Evolutionary conservation across 2,329 filamentous ascomycete genomes (phyloP).

Genomic region (Venturia nashicola): DNA sequence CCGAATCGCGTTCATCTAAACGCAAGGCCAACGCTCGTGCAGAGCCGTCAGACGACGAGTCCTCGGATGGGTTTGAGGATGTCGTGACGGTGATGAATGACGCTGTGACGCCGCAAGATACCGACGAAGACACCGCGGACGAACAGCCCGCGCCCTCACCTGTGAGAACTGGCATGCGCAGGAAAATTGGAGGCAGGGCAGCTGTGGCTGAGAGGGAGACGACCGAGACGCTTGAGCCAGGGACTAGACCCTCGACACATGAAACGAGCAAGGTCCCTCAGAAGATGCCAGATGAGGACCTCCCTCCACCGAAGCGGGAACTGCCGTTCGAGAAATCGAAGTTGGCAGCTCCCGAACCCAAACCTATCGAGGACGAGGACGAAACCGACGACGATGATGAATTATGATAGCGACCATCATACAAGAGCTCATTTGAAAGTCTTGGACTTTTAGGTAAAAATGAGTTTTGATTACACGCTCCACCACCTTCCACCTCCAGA

Average conservation of each 20-base stretch:
- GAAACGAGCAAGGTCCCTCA: not conserved
- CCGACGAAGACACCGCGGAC: slow-evolving; percentile 15
- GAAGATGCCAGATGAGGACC: not conserved
- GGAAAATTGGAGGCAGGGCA: not conserved
- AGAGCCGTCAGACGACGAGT: slow-evolving; percentile 13
- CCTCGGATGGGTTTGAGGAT: slow-evolving; percentile 19
- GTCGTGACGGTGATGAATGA: slow-evolving; percentile 16
- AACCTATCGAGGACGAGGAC: not conserved
- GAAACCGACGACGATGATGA: not conserved
- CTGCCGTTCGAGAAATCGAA: slow-evolving; percentile 21
- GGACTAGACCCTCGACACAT: not conserved
- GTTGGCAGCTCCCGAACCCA: not conserved
- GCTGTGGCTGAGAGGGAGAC: not conserved
- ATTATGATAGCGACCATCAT: not conserved
- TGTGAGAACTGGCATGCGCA: not conserved
- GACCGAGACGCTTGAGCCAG: not conserved
- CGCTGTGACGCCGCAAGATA: slow-evolving; percentile 21
- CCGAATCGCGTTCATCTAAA: slow-evolving; percentile 23
- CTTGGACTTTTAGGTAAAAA: too few relatives aligned
- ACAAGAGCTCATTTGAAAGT: too few relatives aligned
- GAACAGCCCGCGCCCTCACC: not conserved
- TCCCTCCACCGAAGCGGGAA: slow-evolving; percentile 21
- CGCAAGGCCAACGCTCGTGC: slow-evolving; percentile 12
- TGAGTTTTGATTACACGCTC: too few relatives aligned
- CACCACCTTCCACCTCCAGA: too few relatives aligned